Base-by-base conservation (phyloP, 2,329 filamentous ascomycete species). In the Corynespora cassiicola region DNA sequence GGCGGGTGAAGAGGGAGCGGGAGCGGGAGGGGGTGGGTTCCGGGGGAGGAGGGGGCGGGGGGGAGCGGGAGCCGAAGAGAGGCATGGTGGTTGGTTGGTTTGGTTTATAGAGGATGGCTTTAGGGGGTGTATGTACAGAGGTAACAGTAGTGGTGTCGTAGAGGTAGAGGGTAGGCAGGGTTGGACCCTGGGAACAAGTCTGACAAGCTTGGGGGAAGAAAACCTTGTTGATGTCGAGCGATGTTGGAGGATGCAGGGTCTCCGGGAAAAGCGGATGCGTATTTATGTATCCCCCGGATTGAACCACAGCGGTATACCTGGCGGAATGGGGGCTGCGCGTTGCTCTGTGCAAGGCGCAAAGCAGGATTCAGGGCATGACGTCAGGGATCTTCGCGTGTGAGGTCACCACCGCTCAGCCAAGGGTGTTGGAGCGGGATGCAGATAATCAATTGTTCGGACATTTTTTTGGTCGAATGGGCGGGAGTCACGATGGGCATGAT, bases 1-100 rank as follows among this genome's bases (percentile, higher is more conserved):
- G 65, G 20, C 65, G 63, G 6, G 56, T 58, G 52, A 72, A 72
- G 35, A 74, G 39, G 21, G 55, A 54, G 16, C 54, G 47, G 27
- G 53, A 58, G 20, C 56, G 55, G 4, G 55, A 36, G 47, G 31
- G 53, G 39, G 24, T 52, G 9, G 56, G 40, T 3, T 56, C 42
- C 2, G 51, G 52, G 15, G 61, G 51, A 3, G 59, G 52, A 6
- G 58, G 45, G 5, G 54, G 47, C 7, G 52, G 47, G 39, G 50
- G 36, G 12, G 36, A 32, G 29, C 40, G 57, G 46, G 47, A 52
- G 22, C 56, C 52, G 50, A 68, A 69, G 47, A 69, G 55, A 51
- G 65, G 63, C 65, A 69, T 69, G 17, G 22, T 57, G 7, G 27
- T 27, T 22, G 7, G 24, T 25, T 21, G 10, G 28, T 10, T 19